Evolutionary conservation across 2,329 filamentous ascomycete species (phyloP).

Genomic region (Ciborinia camelliae): DNA sequence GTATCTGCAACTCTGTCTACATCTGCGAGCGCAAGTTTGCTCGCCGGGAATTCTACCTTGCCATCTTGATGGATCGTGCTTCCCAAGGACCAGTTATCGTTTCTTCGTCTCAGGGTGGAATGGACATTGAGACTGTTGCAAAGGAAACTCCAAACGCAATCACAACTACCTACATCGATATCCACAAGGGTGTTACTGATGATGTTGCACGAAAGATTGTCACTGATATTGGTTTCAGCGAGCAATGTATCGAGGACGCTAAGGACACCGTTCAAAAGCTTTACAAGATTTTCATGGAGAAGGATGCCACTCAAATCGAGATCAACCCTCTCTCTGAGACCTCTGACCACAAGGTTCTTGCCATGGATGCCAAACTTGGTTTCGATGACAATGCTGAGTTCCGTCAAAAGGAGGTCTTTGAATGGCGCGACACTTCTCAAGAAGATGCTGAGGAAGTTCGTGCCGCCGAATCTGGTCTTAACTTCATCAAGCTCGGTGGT

Average conservation of each 20-base stretch:
- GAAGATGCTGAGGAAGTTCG: constrained; percentile 98
- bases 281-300: constrained; percentile 98
- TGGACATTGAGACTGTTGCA: constrained; percentile 98
- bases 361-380: constrained; percentile 98
- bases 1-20: constrained; percentile 95
- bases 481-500: constrained; percentile 99
- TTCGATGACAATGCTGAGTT: constrained; percentile 99
- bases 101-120: constrained; percentile 95
- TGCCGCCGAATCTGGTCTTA: constrained; percentile 88
- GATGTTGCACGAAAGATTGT: constrained; percentile 89
- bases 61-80: constrained; percentile 94
- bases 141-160: constrained; percentile 98
- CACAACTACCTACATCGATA: constrained; percentile 88
- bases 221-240: constrained; percentile 90
- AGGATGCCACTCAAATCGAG: constrained; percentile 98
- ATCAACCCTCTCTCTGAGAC: constrained; percentile 99
- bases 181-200: constrained; percentile 92
- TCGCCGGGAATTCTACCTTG: constrained; percentile 97
- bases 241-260: constrained; percentile 94
- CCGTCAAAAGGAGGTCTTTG: constrained; percentile 94
- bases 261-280: constrained; percentile 97
- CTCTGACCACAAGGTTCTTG: constrained; percentile 94
- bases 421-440: constrained; percentile 89
- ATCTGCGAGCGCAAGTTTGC: constrained; percentile 99
- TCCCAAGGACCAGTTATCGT: constrained; percentile 93